Conservation (phyloP, 345 rosid genomes). For the Eucalyptus regnans region DNA sequence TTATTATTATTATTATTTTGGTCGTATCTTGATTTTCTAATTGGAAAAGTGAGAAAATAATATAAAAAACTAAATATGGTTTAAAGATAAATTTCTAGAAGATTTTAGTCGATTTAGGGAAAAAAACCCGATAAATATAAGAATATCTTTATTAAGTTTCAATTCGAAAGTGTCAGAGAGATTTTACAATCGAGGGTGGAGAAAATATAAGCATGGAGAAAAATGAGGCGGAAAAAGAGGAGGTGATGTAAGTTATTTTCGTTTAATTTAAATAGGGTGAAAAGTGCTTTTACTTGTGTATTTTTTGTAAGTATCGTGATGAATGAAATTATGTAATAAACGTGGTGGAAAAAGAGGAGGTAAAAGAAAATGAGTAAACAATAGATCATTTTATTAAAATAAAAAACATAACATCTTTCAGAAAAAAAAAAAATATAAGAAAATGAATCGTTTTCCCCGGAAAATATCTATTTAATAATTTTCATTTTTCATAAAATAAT, state of each 20-base stretch:
- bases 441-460: background rate
- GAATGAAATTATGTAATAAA: too few species aligned
- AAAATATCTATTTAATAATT: too few species aligned
- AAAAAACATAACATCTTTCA: background rate
- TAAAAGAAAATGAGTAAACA: background rate
- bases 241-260: rapidly evolving
- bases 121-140: background rate
- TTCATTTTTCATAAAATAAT: too few species aligned
- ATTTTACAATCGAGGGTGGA: background rate
- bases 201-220: background rate
- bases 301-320: too few species aligned
- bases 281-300: background rate
- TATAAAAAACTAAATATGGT: background rate
- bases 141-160: background rate
- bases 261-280: background rate
- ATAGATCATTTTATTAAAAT: too few species aligned
- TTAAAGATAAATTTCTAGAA: background rate
- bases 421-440: too few species aligned
- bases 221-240: rapidly evolving
- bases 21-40: too few species aligned
- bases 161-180: rapidly evolving
- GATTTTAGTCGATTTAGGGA: background rate
- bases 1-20: too few species aligned
- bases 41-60: background rate
- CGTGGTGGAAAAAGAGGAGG: background rate